Base-by-base conservation (phyloP, 192 early-diverging fungal genomes). In the Chytriomyces confervae region DNA sequence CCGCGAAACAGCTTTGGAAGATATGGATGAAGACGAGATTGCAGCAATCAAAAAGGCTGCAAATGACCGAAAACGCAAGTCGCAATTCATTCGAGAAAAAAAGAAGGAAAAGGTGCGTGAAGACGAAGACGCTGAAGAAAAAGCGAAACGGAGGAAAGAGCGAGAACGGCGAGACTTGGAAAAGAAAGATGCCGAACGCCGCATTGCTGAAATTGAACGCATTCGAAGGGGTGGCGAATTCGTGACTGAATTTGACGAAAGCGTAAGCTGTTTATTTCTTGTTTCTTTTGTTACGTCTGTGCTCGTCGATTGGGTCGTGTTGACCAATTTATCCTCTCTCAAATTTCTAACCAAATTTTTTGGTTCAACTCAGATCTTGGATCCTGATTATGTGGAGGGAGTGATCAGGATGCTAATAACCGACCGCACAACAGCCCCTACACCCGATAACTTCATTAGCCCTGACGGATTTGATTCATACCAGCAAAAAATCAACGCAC, bases 311-410 rank as follows among this genome's bases (percentile, higher is more conserved):
- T 36, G 36, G 36, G 36, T 36, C 36, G 36, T 36, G 36, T 16
- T 16, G 36, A 36, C 29, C 23, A 27, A 16, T 13, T 66, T 29
- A 16, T 16, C 27, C 1, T 16, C 36, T 36, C 36, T 1, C 36
- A 36, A 0, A 36, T 36, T 36, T 36, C 36, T 36, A 4, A 36
- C 36, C n/a, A 16, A 27, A 16, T 13, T 66, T 66, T 16, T 29
- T 66, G 36, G 36, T 36, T 29, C 16, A 29, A 11, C 16, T 20
- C 71, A 72, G 71, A 57, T 86, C n/a, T 61, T 87, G 57, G 79
- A 79, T 23, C 77, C 78, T 1, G 86, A 87, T 36, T 87, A 86
- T 62, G 69, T 87, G 8, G 49, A 46, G 5, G 84, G 80, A 36
- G 50, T 87, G 23, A 82, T 82, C 44, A 66, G 73, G 24, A 83